Base-by-base conservation (phyloP, 805 yeast species). In the Saccharomycopsis malanga region DNA sequence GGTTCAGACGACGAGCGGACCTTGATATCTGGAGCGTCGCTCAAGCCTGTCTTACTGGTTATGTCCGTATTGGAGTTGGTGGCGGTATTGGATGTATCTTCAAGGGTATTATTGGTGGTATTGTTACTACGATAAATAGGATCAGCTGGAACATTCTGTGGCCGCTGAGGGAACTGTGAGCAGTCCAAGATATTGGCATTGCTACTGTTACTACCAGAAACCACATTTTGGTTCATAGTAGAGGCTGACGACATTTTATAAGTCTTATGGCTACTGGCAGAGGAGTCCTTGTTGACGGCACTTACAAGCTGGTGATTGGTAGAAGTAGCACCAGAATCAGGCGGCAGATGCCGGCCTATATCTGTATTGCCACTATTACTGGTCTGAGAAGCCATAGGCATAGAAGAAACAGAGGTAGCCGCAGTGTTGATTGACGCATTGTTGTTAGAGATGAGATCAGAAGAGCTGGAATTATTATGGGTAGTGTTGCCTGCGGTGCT, bases 371-470 rank as follows among this genome's bases (percentile, higher is more conserved):
- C n/a, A n/a, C n/a, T n/a, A n/a, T n/a, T n/a, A n/a, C n/a, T n/a
- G n/a, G 17, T 32, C 6, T 7, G 9, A 18, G 18, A 12, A 6
- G 32, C 32, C 10, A 15, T 6, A 14, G 14, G 6, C 6, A 20
- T 9, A 23, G 29, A 22, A 23, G 37, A 7, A 3, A 42, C 21
- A 15, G 46, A 22, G 34, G 46, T 42, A 6, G 46, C 40, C n/a
- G 6, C 35, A 15, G 46, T 42, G 34, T 34, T 34, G 4, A 42
- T 21, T 4, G 46, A 42, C 4, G 24, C 37, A 41, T 41, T 41
- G 17, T 29, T 41, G 18, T 29, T 29, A 6, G 44, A 41, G 9
- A 21, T 42, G 21, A 42, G 27, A 18, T 42, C 46, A 5, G 46
- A 34, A 17, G 40, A 35, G 23, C 44, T 40, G 23, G 36, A 40